phyloP scores from a whole-genome alignment of 1,284 basidiomycete genomes.

The Naganishia albida region DNA sequence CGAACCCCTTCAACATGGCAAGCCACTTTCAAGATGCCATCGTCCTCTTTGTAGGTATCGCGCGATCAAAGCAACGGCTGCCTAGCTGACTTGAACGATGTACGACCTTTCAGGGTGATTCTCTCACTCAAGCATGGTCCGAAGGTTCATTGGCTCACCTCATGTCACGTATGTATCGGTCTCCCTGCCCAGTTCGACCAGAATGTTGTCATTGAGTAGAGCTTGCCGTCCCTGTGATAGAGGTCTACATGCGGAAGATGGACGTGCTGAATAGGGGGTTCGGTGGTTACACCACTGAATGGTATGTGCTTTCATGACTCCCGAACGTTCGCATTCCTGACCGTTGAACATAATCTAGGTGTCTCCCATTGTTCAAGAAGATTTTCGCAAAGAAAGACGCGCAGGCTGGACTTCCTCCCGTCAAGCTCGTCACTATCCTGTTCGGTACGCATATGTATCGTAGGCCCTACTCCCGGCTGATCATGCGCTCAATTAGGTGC shows the following conservation, averaged over 20 bases:
- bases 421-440: slow-evolving; percentile 78
- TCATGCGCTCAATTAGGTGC: no score
- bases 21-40: slow-evolving; percentile 46
- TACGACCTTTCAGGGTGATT: slow-evolving; percentile 45
- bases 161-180: slow-evolving; percentile 40
- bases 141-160: slow-evolving; percentile 48
- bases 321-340: no score
- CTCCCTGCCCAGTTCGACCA: no score
- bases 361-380: slow-evolving; percentile 72
- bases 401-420: slow-evolving; percentile 59
- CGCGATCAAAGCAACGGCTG: background rate
- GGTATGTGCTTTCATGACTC: slow-evolving; percentile 47
- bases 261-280: slow-evolving; percentile 79
- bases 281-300: slow-evolving; percentile 74
- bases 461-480: slow-evolving; percentile 12
- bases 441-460: slow-evolving; percentile 59
- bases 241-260: slow-evolving; percentile 71
- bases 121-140: slow-evolving; percentile 48
- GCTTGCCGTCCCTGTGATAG: slow-evolving; percentile 50
- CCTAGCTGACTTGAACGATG: background rate
- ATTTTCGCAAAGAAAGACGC: slow-evolving; percentile 62
- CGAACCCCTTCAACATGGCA: slow-evolving; percentile 39
- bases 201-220: background rate
- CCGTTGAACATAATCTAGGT: slow-evolving; percentile 54
- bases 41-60: slow-evolving; percentile 47